Evolutionary conservation across 768 basidiomycete species (phyloP).

Genomic region (Filobasidium floriforme): DNA sequence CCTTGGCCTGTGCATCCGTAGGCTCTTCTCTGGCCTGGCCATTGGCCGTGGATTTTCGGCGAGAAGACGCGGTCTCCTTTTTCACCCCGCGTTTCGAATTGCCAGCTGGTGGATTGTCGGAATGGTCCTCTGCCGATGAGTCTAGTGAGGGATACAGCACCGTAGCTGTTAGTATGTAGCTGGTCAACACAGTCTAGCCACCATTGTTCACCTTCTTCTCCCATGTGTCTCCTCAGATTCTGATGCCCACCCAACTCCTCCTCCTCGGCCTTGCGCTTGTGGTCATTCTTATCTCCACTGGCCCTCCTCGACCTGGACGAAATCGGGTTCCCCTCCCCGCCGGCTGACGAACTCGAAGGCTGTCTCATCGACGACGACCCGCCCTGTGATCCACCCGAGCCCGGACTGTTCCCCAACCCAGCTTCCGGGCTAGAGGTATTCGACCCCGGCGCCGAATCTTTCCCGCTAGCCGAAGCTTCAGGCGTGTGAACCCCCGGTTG

Average conservation of each 20-base stretch:
- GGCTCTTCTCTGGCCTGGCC: neutral
- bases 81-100: conserved; percentile 7
- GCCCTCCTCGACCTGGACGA: neutral
- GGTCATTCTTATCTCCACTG: neutral
- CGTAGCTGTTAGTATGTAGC: neutral
- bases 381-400: too few species aligned
- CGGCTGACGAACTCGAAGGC: neutral
- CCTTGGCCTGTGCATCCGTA: conserved; percentile 13
- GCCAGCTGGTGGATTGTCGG: neutral
- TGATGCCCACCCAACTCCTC: conserved; percentile 20
- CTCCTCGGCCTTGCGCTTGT: conserved; percentile 17
- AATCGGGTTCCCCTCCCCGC: neutral
- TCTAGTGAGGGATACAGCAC: neutral
- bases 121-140: conserved; percentile 11
- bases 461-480: conserved; percentile 10
- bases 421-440: conserved; percentile 7
- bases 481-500: conserved; percentile 18
- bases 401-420: neutral
- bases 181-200: neutral
- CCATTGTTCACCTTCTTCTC: conserved; percentile 11
- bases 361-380: neutral
- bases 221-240: conserved; percentile 10
- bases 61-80: neutral
- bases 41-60: conserved; percentile 10
- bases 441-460: conserved; percentile 5